phyloP scores from a whole-genome alignment of 257 asterid genomes.

The Jacaranda copaia region DNA sequence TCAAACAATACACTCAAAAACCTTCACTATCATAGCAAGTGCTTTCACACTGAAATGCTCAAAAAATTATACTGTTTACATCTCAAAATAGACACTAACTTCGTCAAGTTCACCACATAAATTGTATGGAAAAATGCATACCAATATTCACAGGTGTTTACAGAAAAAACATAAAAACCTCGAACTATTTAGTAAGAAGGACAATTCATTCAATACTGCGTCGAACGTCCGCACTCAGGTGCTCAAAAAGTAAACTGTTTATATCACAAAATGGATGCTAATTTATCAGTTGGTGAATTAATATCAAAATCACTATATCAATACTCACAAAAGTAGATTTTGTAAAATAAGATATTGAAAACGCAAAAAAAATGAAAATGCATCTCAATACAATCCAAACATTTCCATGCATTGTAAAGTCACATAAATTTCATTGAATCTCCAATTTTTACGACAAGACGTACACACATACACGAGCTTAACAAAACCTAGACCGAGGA shows the following conservation, averaged over 20 bases:
- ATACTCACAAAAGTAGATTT: neutral
- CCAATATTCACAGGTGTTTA: neutral
- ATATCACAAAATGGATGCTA: neutral
- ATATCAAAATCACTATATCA: no score
- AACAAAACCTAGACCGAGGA: slow-evolving; percentile 58
- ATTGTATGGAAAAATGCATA: neutral
- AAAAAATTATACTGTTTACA: neutral
- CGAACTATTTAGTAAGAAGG: slow-evolving; percentile 1
- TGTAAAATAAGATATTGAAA: no score
- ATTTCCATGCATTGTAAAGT: neutral
- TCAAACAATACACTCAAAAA: neutral
- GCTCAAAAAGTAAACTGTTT: neutral
- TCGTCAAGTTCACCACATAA: neutral
- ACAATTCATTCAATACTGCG: neutral
- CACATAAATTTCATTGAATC: neutral
- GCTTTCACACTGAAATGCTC: neutral
- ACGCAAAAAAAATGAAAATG: neutral
- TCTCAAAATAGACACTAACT: neutral
- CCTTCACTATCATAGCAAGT: neutral
- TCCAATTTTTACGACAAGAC: no score
- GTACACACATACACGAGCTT: neutral
- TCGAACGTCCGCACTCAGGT: neutral
- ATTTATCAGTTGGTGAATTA: no score
- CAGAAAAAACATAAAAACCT: neutral
- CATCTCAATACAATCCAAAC: neutral